Evolutionary conservation across 768 basidiomycete genomes (phyloP), one percentile per base, ranked within the genome.

Genomic region (Phlebiopsis flavidoalba): DNA sequence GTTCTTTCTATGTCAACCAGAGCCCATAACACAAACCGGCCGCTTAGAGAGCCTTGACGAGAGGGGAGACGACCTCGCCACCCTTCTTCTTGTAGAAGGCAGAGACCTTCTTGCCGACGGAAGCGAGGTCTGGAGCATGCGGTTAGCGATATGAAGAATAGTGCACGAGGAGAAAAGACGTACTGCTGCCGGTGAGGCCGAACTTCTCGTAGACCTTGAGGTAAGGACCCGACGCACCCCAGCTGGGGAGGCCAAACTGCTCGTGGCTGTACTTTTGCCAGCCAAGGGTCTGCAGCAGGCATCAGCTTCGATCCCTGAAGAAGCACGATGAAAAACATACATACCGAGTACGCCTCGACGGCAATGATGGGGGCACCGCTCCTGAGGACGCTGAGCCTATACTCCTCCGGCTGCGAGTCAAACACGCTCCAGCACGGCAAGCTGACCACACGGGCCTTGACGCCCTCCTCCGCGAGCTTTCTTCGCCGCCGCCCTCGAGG

Each of bases 191-290:
- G 40, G 92, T 93, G 70, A 94, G 83, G 47, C 90, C 91, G 67
- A 93, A 91, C 75, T 93, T 91, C 77, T 90, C 89, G 72, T 97
- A 97, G 12, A 95, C 89, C 77, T 94, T 83, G 74, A 86, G 81
- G 71, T 92, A 94, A 11, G 95, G 94, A 57, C 89, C 94, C 19
- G 93, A 95, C 15, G 91, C 86, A 71, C 94, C 94, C 89, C 91
- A 97, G 36, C 79, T 80, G 37, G 76, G 67, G 60, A 91, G 72
- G 69, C 90, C 91, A 62, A 79, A 91, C 80, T 91, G 89, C 81
- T 95, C 93, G 71, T 96, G 94, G 66, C 88, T 87, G 79, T 92
- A 93, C 75, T 88, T 89, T 63, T 84, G 81, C 95, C 95, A 97
- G 65, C 93, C 93, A 66, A 83, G 77, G 50, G 92, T 92, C 72